phyloP scores from a whole-genome alignment of 2,329 filamentous ascomycete species.

The Clonostachys sp. region DNA sequence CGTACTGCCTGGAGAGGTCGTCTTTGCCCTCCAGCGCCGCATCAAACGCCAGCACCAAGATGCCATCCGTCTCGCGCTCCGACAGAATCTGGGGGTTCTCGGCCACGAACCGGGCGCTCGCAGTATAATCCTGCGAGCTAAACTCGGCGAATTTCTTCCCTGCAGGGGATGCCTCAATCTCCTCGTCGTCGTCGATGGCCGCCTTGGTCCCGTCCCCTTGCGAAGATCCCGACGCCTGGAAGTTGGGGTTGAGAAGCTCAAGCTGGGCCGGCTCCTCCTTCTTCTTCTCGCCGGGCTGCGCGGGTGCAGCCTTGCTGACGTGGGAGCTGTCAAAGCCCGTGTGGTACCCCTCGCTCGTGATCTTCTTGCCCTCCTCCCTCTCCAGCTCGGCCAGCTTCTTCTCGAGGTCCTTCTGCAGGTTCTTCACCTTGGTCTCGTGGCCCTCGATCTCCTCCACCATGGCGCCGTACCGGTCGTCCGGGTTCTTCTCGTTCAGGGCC shows the following conservation, averaged over 20 bases:
- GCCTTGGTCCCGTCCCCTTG: constrained; percentile 1
- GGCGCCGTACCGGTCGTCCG: constrained; percentile 62
- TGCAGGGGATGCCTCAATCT: constrained; percentile 70
- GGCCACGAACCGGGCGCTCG: constrained; percentile 73
- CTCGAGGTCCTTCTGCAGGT: constrained; percentile 70
- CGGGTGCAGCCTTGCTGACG: constrained; percentile 54
- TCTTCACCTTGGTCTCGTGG: constrained; percentile 74
- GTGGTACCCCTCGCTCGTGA: constrained; percentile 86
- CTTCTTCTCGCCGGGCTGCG: constrained; percentile 35
- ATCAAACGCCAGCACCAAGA: constrained; percentile 90
- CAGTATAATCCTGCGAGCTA: constrained; percentile 66
- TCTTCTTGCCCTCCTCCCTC: constrained; percentile 80
- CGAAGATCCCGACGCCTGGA: constrained; percentile 7
- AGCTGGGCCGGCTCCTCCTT: constrained; percentile 40
- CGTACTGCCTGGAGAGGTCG: constrained; percentile 77
- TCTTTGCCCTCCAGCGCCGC: constrained; percentile 72
- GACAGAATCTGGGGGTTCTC: constrained; percentile 72
- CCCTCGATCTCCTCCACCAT: constrained; percentile 75
- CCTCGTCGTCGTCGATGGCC: constrained; percentile 61
- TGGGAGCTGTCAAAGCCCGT: constrained; percentile 88
- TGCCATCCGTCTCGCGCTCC: constrained; percentile 84
- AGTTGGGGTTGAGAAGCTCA: constrained; percentile 73
- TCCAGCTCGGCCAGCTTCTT: constrained; percentile 76
- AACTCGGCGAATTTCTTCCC: constrained; percentile 83
- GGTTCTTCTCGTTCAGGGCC: constrained; percentile 73